Conservation (phyloP, 1,139 yeast species). For the Ashbya aceris region DNA sequence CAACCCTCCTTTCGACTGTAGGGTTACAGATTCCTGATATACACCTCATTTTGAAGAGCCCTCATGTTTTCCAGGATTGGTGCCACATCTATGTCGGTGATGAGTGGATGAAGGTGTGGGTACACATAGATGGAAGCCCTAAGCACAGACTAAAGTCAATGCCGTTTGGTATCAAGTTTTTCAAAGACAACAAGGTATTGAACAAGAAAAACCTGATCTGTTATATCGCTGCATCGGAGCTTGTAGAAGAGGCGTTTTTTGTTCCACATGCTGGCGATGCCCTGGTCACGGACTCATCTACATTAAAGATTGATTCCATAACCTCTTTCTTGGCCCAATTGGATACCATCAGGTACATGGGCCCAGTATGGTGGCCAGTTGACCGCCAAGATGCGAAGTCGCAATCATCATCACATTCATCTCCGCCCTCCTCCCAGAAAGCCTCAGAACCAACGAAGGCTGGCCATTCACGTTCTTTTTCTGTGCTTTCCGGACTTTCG, state of each 20-base stretch:
- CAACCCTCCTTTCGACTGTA: conserved; percentile 21
- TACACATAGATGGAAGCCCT: conserved; percentile 23
- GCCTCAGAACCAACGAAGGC: too few relatives aligned
- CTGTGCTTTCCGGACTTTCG: conserved; percentile 1
- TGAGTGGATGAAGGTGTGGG: conserved; percentile 28
- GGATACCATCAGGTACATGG: conserved; percentile 8
- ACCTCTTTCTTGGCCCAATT: conserved; percentile 7
- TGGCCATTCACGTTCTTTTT: too few relatives aligned
- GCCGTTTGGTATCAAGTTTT: conserved; percentile 24
- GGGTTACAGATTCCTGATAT: conserved; percentile 26
- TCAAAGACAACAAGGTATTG: conserved; percentile 21
- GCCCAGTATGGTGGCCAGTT: neutral
- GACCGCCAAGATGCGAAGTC: too few relatives aligned
- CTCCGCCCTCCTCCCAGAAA: too few relatives aligned
- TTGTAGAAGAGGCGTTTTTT: conserved; percentile 24
- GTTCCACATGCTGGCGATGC: conserved; percentile 10
- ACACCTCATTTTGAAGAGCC: conserved; percentile 21
- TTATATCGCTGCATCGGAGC: conserved; percentile 21
- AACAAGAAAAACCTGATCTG: conserved; percentile 18
- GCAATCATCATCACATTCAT: too few relatives aligned
- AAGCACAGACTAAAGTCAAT: conserved; percentile 15
- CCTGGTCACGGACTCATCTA: neutral
- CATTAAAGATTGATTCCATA: conserved; percentile 1
- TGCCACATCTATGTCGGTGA: conserved; percentile 25
- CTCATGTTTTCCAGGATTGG: conserved; percentile 28